Percentiles rank a stretch among this genome's conserved stretches.
phyloP scores from a whole-genome alignment of 352 stramenopile species.

The Phytophthora gonapodyides region DNA sequence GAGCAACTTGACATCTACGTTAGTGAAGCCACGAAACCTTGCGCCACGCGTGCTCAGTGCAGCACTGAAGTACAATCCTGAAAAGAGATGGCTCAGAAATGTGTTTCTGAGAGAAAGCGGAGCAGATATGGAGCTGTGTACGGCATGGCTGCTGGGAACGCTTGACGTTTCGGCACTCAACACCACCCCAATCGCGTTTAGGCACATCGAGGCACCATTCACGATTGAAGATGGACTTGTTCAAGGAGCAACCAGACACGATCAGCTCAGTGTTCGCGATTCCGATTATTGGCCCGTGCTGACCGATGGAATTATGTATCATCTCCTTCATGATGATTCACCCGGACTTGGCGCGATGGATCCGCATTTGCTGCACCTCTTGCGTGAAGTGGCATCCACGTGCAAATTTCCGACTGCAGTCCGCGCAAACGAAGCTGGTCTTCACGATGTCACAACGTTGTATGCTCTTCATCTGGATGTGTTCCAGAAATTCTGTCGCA shows the following conservation, averaged over 20 bases:
- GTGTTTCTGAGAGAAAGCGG: constrained; percentile 63
- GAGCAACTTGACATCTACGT: constrained; percentile 43
- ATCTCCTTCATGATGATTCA: constrained; percentile 48
- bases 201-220: constrained; percentile 28
- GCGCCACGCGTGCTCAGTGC: constrained; percentile 60
- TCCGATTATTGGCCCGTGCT: constrained; percentile 75
- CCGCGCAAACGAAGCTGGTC: constrained; percentile 18
- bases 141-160: constrained; percentile 68
- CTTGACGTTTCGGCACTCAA: constrained; percentile 54
- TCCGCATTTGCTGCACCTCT: constrained; percentile 45
- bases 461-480: constrained; percentile 73
- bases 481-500: constrained; percentile 68
- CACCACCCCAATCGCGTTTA: constrained; percentile 23
- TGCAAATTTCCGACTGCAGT: constrained; percentile 47
- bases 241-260: neutral
- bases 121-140: constrained; percentile 58
- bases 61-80: constrained; percentile 56
- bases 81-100: constrained; percentile 72
- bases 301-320: constrained; percentile 67
- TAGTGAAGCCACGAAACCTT: constrained; percentile 55
- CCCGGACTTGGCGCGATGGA: constrained; percentile 61
- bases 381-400: constrained; percentile 43
- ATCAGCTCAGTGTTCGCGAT: constrained; percentile 31
- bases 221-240: constrained; percentile 13
- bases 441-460: constrained; percentile 34